phyloP scores from a whole-genome alignment of 169 alveolate genomes.

The Plasmodium coatneyi region DNA sequence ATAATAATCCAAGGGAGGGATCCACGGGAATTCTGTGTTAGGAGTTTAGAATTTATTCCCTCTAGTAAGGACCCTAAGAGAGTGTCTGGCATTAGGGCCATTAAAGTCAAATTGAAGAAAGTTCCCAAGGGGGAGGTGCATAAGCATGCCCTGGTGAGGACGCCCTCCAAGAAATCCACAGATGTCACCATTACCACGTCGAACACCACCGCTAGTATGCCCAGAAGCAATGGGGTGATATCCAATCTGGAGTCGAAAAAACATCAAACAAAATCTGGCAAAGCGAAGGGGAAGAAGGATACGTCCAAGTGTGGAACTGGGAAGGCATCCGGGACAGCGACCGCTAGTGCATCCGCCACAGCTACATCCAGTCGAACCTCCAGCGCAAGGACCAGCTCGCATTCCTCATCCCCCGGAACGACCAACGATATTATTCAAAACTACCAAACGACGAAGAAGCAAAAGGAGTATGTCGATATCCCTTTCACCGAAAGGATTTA shows the following conservation, averaged over 20 bases:
- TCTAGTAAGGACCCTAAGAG: constrained; percentile 77
- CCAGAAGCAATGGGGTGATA: not conserved
- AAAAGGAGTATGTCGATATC: constrained; percentile 68
- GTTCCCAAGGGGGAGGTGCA: not conserved
- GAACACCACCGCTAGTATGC: not conserved
- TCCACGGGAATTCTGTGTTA: constrained; percentile 79
- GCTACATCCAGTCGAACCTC: not conserved
- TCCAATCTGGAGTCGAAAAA: not conserved
- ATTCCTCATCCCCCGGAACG: not conserved
- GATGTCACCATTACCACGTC: not conserved
- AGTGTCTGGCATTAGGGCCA: constrained; percentile 77
- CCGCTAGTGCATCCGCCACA: not conserved
- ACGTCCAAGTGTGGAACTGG: not conserved
- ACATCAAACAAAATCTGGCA: not conserved
- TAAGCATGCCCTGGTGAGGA: not conserved
- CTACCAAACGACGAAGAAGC: constrained; percentile 19
- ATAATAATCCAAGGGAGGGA: constrained; percentile 80
- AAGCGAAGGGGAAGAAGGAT: not conserved
- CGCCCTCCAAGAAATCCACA: not conserved
- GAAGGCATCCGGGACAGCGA: not conserved
- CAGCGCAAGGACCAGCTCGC: not conserved
- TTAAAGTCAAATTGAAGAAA: constrained; percentile 69
- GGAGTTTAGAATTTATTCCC: constrained; percentile 77
- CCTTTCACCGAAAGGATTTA: constrained; percentile 77
- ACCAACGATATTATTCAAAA: constrained; percentile 25